Conservation (phyloP, 768 basidiomycete species). For the Leucocoprinus birnbaumii region DNA sequence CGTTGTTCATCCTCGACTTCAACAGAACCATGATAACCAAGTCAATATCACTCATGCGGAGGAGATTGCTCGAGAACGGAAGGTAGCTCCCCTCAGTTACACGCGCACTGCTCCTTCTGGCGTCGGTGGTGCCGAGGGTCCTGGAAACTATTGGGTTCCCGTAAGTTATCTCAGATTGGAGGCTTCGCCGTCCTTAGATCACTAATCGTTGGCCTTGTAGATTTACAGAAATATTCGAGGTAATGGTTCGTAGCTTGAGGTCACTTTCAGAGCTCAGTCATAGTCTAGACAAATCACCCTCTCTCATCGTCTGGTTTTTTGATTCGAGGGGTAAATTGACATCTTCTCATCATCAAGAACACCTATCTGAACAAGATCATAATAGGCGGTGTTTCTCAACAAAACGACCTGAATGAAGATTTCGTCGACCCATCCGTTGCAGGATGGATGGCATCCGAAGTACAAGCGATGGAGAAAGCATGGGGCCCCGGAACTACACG, state of each 20-base stretch:
- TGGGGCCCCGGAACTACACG: constrained; percentile 56
- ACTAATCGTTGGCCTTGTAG: constrained; percentile 18
- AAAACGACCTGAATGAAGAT: constrained; percentile 45
- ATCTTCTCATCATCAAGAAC: not conserved
- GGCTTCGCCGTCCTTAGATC: not conserved
- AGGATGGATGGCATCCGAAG: constrained; percentile 56
- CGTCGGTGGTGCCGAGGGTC: constrained; percentile 61
- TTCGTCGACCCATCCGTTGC: constrained; percentile 69
- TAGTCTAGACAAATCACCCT: constrained; percentile 36
- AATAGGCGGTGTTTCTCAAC: constrained; percentile 48
- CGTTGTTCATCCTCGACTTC: no score
- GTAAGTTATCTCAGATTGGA: constrained; percentile 30
- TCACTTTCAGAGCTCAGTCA: constrained; percentile 17
- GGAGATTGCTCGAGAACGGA: constrained; percentile 62
- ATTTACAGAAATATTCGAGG: constrained; percentile 34
- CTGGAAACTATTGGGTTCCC: constrained; percentile 79
- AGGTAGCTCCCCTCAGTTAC: constrained; percentile 57
- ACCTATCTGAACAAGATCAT: not conserved
- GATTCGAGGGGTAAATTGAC: constrained; percentile 58
- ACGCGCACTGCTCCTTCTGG: constrained; percentile 58
- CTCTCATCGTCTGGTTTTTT: constrained; percentile 72
- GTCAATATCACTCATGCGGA: constrained; percentile 67
- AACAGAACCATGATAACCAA: constrained; percentile 74
- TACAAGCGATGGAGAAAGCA: constrained; percentile 44
- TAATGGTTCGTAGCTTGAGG: constrained; percentile 13